Evolutionary conservation across 352 stramenopile genomes (phyloP), one percentile per base, ranked within the genome.

Genomic region (Globisporangium paddicum): DNA sequence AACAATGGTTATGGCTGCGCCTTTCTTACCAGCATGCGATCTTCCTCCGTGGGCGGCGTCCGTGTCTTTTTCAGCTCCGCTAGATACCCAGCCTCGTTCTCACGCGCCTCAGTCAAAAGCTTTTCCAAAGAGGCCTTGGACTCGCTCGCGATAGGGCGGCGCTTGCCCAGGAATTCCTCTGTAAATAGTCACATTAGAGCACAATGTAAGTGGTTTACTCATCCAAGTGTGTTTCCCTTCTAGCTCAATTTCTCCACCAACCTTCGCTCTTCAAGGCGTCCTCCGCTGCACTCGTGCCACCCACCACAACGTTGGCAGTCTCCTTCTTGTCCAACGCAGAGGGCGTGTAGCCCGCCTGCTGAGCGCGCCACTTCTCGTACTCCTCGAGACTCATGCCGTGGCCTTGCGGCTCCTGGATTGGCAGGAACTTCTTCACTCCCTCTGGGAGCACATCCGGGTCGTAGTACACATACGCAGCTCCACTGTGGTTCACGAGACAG

Each of bases 361-460:
- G 75, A 4, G 83, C 81, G 18, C 86, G 86, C 86, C 86, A 95
- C 49, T 87, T 68, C 46, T 95, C 86, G 58, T 95, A 95, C 65
- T 95, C 86, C 58, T 93, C 86, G 37, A 90, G 72, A 60, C 78
- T 93, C 86, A 95, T 95, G 57, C 78, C 83, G 49, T 90, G 81
- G 46, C 86, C 86, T 51, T 89, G 75, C 0, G 78, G 78, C 45
- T 91, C 83, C 56, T 95, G 78, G 60, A 95, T 95, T 46, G 80
- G 82, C 42, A 93, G 66, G 57, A 71, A 89, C 55, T 82, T 85
- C 68, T 90, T 90, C 56, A 95, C 69, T 32, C 79, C 69, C 52
- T 52, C 67, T 5, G 86, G 86, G 28, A 95, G 62, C 35, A 95
- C 83, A 49, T 95, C 86, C 23, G 86, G 86, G 57, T 95, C 86